Conservation (phyloP, 331 rosid genomes). For the Cucumis variabilis region DNA sequence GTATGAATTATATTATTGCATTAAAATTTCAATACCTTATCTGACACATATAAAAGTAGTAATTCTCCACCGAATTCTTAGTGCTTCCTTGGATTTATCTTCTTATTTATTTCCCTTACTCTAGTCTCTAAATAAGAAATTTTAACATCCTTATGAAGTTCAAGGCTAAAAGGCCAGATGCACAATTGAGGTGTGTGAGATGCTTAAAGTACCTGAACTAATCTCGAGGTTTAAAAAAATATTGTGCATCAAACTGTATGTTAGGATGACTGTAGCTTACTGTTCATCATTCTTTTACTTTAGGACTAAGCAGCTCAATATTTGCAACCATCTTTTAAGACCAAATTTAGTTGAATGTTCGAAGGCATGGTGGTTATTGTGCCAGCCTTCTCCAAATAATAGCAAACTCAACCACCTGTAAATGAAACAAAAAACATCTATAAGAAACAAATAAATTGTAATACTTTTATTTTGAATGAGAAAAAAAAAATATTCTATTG, state of each 20-base stretch:
- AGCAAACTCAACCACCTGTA: conserved; percentile 65
- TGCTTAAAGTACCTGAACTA: background rate
- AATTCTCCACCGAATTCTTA: background rate
- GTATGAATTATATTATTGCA: background rate
- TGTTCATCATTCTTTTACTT: conserved; percentile 83
- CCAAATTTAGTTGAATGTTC: conserved; percentile 64
- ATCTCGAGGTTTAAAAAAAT: background rate
- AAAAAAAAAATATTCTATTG: no score
- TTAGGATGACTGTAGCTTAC: conserved; percentile 81
- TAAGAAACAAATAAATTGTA: no score
- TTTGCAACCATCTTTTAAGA: conserved; percentile 56
- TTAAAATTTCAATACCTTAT: background rate
- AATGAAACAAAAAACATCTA: no score
- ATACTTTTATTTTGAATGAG: no score
- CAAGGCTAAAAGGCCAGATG: background rate
- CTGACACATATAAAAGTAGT: background rate
- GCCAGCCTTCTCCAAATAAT: conserved; percentile 77
- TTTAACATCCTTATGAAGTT: background rate
- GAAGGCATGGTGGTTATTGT: conserved; percentile 42
- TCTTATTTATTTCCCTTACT: background rate
- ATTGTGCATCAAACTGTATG: conserved; percentile 24
- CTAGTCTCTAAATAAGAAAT: background rate
- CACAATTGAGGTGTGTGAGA: background rate
- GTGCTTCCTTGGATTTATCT: background rate
- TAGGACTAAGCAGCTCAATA: conserved; percentile 74